These are phyloP conservation scores for Microcera coccophila DNA, from an alignment of 2,329 filamentous ascomycete species.

Conservation along the genomic window DNA sequence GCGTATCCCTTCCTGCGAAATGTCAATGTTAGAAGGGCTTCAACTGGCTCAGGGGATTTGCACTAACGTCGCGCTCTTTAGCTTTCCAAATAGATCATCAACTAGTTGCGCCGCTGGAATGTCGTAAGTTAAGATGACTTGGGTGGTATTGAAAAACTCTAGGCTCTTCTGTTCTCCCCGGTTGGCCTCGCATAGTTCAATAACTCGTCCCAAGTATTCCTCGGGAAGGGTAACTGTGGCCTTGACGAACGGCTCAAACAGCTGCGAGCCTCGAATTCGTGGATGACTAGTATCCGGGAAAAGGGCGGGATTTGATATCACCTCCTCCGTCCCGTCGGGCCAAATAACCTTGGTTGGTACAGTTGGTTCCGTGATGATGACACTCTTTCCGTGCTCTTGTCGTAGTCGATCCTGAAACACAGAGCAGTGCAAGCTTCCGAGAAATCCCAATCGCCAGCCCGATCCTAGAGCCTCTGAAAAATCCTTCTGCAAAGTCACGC, in stretches of 20 bases:
- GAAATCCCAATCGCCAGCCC: conserved; percentile 88
- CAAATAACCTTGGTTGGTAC: conserved; percentile 87
- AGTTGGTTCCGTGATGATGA: conserved; percentile 95
- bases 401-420: conserved; percentile 94
- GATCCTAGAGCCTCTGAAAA: conserved; percentile 89
- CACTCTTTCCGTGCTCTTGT: conserved; percentile 88
- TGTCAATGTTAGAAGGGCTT: conserved; percentile 4
- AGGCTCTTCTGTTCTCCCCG: conserved; percentile 83
- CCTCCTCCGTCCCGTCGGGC: conserved; percentile 69
- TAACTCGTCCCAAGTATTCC: conserved; percentile 89
- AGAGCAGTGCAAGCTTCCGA: conserved; percentile 97
- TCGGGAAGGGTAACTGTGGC: conserved; percentile 88
- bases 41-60: no score
- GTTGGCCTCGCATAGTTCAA: conserved; percentile 88
- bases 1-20: conserved; percentile 78
- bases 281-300: conserved; percentile 69
- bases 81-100: conserved; percentile 94
- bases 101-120: conserved; percentile 86
- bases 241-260: conserved; percentile 63
- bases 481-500: conserved; percentile 90
- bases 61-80: conserved; percentile 75
- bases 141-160: conserved; percentile 85
- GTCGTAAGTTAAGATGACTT: conserved; percentile 92
- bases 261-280: conserved; percentile 41
- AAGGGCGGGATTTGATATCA: conserved; percentile 80